Evolutionary conservation across 2,329 filamentous ascomycete species (phyloP), one percentile per base, ranked within the genome.

Genomic region (Microcyclospora pomicola): DNA sequence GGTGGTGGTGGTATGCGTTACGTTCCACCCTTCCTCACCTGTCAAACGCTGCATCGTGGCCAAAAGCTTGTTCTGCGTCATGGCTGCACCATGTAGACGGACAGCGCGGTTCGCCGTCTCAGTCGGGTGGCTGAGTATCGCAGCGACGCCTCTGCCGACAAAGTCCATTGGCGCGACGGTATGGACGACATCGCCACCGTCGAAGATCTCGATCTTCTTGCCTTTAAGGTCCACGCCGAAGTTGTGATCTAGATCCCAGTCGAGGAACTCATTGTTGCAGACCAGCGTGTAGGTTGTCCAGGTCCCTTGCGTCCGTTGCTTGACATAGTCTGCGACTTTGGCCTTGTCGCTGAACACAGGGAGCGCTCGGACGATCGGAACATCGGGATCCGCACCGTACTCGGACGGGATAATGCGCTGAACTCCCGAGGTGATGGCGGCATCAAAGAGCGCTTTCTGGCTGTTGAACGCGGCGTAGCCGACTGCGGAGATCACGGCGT

Each of bases 361-460:
- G 15, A 65, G 39, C 2, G 36, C 41, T 3, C 46, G 38, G 1
- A 53, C 47, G 2, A 51, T 47, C 0, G 50, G 44, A 42, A 63
- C 59, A 5, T 48, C 42, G n/a, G 58, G 54, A 38, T 65, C 55
- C 27, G 52, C 46, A 36, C 59, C 61, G 42, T 62, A 67, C 39
- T 66, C 64, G 19, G 57, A 51, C 9, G 64, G 62, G 19, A 67
- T 54, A 45, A 64, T 60, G 12, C 59, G 55, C 33, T 48, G 52
- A 3, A 65, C 62, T 7, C 59, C 57, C 6, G 59, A 60, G 12
- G 56, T 52, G 32, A 62, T 43, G 12, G 58, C 51, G 13, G 62
- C 63, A 33, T 65, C 55, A 31, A 66, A 51, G 24, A 67, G 53
- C 6, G 41, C 34, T 15, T 44, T 45, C 38, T 59, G 56, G 2